Base-by-base conservation (phyloP, 2,329 filamentous ascomycete species). In the Zymoseptoria crescenta region DNA sequence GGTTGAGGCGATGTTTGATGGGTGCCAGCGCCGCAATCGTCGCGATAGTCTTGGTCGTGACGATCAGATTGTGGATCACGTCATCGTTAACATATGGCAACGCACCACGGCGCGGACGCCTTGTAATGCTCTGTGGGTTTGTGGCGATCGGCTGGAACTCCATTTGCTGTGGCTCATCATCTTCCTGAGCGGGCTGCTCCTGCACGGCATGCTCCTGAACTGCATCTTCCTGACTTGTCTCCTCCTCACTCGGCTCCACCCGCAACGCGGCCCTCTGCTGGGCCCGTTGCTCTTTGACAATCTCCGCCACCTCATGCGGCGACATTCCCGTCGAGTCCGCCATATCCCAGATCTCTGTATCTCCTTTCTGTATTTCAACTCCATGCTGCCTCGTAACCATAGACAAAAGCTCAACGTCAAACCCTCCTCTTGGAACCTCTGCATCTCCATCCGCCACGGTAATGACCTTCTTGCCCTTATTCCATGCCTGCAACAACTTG, bases 41-140 rank as follows among this genome's bases (percentile, higher is more conserved):
- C 45, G 83, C 76, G 2, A 83, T 76, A 0, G 91, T 83, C 74
- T 96, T 96, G 29, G 87, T 89, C 2, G 88, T 81, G 24, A 96
- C 76, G 63, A 97, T 84, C 49, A 96, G 80, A 69, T 90, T 89
- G 63, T 81, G 76, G 49, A 96, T 88, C 20, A 77, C 80, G n/a
- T 65, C 65, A 8, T 65, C 57, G 45, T 58, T 57, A 53, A 57
- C 50, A 51, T 45, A 52, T 16, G 51, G 20, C 35, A 45, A 45
- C 35, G 10, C 35, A 6, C 10, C 2, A 16, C 35, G 13, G 35
- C 35, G 35, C n/a, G 35, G 35, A 45, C n/a, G 13, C 35, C 7
- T 45, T 10, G 35, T 45, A 6, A 45, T 45, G 35, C 35, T 45
- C 35, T 45, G 35, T n/a, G 35, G 35, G 4, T 45, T 45, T 13